These are phyloP conservation scores for Yarrowia divulgata DNA, from an alignment of 805 yeast species.

Conservation along the genomic window DNA sequence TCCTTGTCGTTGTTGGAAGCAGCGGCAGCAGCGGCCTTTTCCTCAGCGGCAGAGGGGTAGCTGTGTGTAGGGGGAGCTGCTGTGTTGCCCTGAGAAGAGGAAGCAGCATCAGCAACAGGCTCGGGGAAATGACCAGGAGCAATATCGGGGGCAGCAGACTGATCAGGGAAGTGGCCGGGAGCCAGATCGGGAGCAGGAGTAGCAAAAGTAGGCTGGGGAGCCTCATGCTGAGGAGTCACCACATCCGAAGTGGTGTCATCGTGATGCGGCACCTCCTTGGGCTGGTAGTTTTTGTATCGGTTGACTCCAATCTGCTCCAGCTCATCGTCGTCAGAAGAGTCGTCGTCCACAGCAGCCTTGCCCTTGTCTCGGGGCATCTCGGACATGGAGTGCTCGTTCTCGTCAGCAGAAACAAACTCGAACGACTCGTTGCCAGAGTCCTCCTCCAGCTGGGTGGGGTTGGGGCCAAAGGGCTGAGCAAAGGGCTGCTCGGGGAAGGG, in stretches of 20 bases:
- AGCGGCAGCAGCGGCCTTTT: conserved; percentile 38
- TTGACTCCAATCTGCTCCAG: conserved; percentile 43
- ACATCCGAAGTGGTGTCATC: conserved; percentile 64
- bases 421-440: conserved; percentile 45
- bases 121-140: conserved; percentile 42
- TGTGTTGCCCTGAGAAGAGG: neutral
- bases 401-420: conserved; percentile 51
- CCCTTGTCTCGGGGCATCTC: conserved; percentile 20
- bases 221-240: conserved; percentile 43
- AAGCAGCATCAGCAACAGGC: conserved; percentile 40
- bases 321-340: conserved; percentile 47
- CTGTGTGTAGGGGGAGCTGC: neutral
- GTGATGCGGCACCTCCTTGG: conserved; percentile 44
- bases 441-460: conserved; percentile 36
- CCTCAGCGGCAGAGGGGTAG: conserved; percentile 42
- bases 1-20: conserved; percentile 28
- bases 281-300: conserved; percentile 38
- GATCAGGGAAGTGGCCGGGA: conserved; percentile 47
- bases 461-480: conserved; percentile 17
- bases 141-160: conserved; percentile 20
- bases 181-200: conserved; percentile 50
- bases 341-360: conserved; percentile 42
- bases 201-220: conserved; percentile 56
- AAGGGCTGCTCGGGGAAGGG: conserved; percentile 24
- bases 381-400: conserved; percentile 39